Base-by-base conservation (phyloP, 2,329 filamentous ascomycete genomes). In the Phialophora verrucosa region DNA sequence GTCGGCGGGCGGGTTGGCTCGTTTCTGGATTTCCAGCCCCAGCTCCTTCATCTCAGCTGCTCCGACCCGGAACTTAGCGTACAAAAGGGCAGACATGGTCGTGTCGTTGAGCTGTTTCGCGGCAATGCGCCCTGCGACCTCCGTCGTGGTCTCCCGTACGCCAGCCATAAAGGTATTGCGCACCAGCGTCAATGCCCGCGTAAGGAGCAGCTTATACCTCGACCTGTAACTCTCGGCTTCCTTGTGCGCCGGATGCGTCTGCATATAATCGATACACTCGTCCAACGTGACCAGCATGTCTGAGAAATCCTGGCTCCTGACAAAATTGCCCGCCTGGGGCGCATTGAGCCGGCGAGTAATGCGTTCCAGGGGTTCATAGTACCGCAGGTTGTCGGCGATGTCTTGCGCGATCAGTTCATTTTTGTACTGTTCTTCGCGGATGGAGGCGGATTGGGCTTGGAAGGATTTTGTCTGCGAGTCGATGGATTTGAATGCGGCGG, bases 381-480 rank as follows among this genome's bases (percentile, higher is more conserved):
- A 97, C 75, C 93, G 89, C n/a, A 97, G 82, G 73, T 97, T 96
- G 27, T 91, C 91, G 29, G 91, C 90, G 64, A 99, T 90, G 65
- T 93, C 90, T 71, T 96, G 88, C 2, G 93, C 92, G 50, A 99
- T 84, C 70, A 85, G 86, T 68, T 91, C 88, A 49, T 97, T 84
- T 27, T 91, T 88, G 73, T 85, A 87, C 79, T 98, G 93, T 73
- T 97, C 93, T 1, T 86, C 83, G 32, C 98, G 81, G 2, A 99
- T 84, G 64, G 92, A 91, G 75, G 97, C 92, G 78, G 95, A 99
- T 78, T 96, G 93, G 55, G 90, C 88, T 76, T 93, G 91, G 81
- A 99, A 98, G 14, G 91, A 90, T n/a, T 90, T 91, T 0, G 95
- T 99, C 79, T 98, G 94, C 10, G 87, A 83, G 73, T 97, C 93